Conservation (phyloP, 805 yeast species). For the Candida hungchunana region DNA sequence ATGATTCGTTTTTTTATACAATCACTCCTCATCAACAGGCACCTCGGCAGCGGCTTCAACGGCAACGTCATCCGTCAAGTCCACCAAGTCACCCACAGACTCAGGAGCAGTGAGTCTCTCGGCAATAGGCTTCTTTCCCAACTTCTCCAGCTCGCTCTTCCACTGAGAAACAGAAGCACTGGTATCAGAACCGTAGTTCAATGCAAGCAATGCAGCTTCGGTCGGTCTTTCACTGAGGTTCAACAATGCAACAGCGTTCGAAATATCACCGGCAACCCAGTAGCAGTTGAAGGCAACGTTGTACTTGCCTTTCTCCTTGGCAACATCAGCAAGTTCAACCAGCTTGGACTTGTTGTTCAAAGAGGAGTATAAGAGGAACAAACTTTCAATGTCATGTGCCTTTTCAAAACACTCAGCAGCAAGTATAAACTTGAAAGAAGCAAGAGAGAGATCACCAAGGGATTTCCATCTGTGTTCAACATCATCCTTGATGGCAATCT, state of each 20-base stretch:
- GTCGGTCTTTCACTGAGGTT: conserved; percentile 63
- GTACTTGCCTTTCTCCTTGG: conserved; percentile 72
- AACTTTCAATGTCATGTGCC: conserved; percentile 78
- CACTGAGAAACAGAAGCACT: conserved; percentile 52
- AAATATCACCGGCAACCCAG: conserved; percentile 78
- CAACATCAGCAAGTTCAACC: conserved; percentile 56
- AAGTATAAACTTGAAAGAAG: conserved; percentile 70
- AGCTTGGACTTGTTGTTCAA: conserved; percentile 66
- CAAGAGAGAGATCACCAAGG: conserved; percentile 82
- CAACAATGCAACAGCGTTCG: conserved; percentile 60
- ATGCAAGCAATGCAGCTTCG: conserved; percentile 81
- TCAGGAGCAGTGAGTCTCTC: conserved; percentile 51
- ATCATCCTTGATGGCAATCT: conserved; percentile 50
- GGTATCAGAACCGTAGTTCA: conserved; percentile 55
- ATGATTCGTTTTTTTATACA: too few species aligned
- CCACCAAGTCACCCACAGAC: conserved; percentile 33
- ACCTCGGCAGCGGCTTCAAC: conserved; percentile 12
- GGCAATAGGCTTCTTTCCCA: conserved; percentile 55
- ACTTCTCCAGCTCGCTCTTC: conserved; percentile 52
- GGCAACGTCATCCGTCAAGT: conserved; percentile 31
- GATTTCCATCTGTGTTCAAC: conserved; percentile 81
- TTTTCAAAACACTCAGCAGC: conserved; percentile 77
- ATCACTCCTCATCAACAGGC: too few species aligned
- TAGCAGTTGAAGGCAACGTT: conserved; percentile 89
- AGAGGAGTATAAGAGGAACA: conserved; percentile 78